Evolutionary conservation across 208 protist species (phyloP).

Genomic region (Angomonas ambiguus): DNA sequence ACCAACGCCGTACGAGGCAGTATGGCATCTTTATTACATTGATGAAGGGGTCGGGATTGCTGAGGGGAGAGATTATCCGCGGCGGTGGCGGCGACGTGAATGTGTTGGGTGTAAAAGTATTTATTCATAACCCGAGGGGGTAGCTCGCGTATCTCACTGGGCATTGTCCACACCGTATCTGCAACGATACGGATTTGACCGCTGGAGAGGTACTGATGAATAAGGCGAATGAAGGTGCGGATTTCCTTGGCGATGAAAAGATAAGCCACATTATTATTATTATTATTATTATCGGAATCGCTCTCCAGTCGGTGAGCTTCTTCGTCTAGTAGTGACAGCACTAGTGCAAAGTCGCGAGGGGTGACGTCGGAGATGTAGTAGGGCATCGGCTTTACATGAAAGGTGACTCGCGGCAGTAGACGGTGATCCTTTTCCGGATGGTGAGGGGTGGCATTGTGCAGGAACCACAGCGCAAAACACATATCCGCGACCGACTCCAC

Average conservation of each 20-base stretch:
- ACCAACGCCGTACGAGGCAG: slow-evolving; percentile 49
- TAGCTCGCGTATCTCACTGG: slow-evolving; percentile 83
- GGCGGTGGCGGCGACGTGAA: slow-evolving; percentile 18
- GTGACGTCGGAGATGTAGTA: slow-evolving; percentile 91
- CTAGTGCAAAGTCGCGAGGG: slow-evolving; percentile 58
- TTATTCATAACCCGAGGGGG: slow-evolving; percentile 73
- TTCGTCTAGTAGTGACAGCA: slow-evolving; percentile 30
- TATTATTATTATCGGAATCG: too few species aligned
- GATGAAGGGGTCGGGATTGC: slow-evolving; percentile 18
- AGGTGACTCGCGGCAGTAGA: slow-evolving; percentile 28
- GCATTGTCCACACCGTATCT: slow-evolving; percentile 80
- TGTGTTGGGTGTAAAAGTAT: slow-evolving; percentile 75
- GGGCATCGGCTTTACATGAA: slow-evolving; percentile 85
- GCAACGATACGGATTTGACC: slow-evolving; percentile 52
- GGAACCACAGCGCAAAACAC: slow-evolving; percentile 69
- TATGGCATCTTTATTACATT: slow-evolving; percentile 41
- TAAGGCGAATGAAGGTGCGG: too few species aligned
- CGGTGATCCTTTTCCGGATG: slow-evolving; percentile 6
- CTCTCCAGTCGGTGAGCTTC: neutral
- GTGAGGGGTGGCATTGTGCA: slow-evolving; percentile 27
- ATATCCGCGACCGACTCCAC: slow-evolving; percentile 80
- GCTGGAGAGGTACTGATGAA: slow-evolving; percentile 28
- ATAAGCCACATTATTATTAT: too few species aligned
- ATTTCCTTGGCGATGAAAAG: too few species aligned
- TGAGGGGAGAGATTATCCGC: neutral